Conservation (phyloP, 225 moss, liverwort and hornwort genomes). For the Thuidium tamariscinum region DNA sequence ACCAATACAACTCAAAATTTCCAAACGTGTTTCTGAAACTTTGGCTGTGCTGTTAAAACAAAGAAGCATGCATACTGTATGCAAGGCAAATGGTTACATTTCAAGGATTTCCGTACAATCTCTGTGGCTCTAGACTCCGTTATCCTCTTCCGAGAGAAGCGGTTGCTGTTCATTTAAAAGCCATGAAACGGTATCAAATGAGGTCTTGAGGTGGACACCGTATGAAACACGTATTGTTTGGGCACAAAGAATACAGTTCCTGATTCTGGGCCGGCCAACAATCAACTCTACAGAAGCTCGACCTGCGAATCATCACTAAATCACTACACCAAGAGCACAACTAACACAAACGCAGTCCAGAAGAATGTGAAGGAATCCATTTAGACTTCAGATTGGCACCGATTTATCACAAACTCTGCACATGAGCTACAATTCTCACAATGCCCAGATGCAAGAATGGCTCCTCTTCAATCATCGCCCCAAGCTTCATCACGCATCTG, state of each 20-base stretch:
- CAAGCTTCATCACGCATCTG: constrained; percentile 91
- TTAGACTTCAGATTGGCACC: not conserved
- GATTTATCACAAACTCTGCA: not conserved
- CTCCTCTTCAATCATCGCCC: constrained; percentile 55
- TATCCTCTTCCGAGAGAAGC: not conserved
- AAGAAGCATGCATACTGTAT: too few relatives aligned
- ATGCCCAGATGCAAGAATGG: not conserved
- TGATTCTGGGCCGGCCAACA: not conserved
- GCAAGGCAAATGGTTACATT: not conserved
- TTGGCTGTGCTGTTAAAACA: not conserved
- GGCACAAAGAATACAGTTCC: not conserved
- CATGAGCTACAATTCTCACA: not conserved
- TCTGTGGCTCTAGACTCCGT: not conserved
- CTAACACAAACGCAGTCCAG: not conserved
- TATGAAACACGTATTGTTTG: not conserved
- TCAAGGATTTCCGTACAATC: not conserved
- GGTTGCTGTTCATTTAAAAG: not conserved
- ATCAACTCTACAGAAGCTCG: not conserved
- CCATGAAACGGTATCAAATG: not conserved
- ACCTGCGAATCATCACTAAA: not conserved
- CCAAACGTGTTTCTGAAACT: not conserved
- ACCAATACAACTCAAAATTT: not conserved
- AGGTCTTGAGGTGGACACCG: not conserved
- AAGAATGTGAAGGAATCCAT: not conserved
- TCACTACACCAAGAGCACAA: not conserved